Evolutionary conservation across 495 filamentous ascomycete species (phyloP).

Genomic region (Penicillium simplicissimum): DNA sequence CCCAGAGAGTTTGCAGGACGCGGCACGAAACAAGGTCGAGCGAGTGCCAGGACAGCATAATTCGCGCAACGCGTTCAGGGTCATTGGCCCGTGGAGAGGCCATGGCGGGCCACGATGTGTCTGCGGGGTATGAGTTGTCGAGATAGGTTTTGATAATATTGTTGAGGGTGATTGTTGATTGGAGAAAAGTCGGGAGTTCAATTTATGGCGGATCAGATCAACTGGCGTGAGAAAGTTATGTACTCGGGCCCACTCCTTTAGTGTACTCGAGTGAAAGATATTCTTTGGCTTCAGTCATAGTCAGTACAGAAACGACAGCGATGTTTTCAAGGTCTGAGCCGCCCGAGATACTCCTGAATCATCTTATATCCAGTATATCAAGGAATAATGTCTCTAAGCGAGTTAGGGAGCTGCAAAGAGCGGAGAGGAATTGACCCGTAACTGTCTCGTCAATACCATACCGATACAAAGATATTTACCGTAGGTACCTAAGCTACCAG

Average conservation of each 20-base stretch:
- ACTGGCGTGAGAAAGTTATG: not conserved
- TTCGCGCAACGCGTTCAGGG: constrained; percentile 32
- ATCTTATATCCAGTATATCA: too few species aligned
- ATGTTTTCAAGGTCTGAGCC: too few species aligned
- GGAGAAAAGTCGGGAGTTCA: not conserved
- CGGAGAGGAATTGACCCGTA: too few species aligned
- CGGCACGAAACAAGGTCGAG: constrained; percentile 37
- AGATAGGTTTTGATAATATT: not conserved
- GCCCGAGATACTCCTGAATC: too few species aligned
- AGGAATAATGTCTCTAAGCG: too few species aligned
- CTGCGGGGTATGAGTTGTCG: not conserved
- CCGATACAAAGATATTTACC: too few species aligned
- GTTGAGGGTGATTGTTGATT: not conserved
- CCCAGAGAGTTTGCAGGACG: constrained; percentile 42
- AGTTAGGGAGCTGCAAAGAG: too few species aligned
- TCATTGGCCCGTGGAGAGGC: constrained; percentile 16
- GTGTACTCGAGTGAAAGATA: too few species aligned
- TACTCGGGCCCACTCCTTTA: not conserved
- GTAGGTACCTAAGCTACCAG: too few species aligned
- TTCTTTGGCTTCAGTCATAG: too few species aligned
- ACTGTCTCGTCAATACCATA: too few species aligned
- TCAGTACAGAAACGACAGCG: too few species aligned
- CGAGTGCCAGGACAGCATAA: constrained; percentile 39
- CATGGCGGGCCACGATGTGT: constrained; percentile 12
- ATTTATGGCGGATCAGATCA: not conserved